Evolutionary conservation across 306 rosid genomes (phyloP).

Genomic region (Benincasa hispida): DNA sequence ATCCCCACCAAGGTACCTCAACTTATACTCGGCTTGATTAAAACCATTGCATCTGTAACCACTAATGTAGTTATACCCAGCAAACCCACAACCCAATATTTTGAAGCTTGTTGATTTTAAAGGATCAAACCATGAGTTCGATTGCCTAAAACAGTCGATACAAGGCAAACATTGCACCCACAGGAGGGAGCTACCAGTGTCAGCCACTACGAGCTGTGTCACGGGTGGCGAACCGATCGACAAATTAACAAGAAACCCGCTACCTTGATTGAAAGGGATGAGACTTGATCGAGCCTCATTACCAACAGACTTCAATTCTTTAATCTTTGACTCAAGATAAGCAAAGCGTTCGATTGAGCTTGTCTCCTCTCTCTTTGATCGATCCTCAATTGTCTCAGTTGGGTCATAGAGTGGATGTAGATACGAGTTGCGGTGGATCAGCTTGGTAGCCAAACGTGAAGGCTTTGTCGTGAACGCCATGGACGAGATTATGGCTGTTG

Average conservation of each 20-base stretch:
- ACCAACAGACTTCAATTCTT: not conserved
- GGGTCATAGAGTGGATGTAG: not conserved
- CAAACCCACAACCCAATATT: not conserved
- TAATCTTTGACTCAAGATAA: not conserved
- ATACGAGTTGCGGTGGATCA: slow-evolving; percentile 9
- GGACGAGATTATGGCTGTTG: not conserved
- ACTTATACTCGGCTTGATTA: not conserved
- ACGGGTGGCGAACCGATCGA: slow-evolving; percentile 2
- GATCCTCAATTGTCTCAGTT: not conserved
- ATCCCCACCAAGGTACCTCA: slow-evolving; percentile 4
- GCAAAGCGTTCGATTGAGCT: not conserved
- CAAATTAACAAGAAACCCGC: not conserved
- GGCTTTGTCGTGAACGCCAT: not conserved
- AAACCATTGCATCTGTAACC: slow-evolving; percentile 3
- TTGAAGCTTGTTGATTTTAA: not conserved
- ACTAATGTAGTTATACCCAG: not conserved
- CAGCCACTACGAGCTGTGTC: not conserved
- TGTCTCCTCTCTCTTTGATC: not conserved
- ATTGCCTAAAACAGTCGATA: not conserved
- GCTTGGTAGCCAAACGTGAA: not conserved
- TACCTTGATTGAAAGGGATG: not conserved
- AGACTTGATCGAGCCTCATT: not conserved
- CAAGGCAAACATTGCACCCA: slow-evolving; percentile 13
- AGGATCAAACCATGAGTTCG: not conserved
- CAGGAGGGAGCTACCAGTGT: slow-evolving; percentile 10